Evolutionary conservation across 2,329 filamentous ascomycete genomes (phyloP), one percentile per base, ranked within the genome.

Genomic region (Lomentospora prolificans): DNA sequence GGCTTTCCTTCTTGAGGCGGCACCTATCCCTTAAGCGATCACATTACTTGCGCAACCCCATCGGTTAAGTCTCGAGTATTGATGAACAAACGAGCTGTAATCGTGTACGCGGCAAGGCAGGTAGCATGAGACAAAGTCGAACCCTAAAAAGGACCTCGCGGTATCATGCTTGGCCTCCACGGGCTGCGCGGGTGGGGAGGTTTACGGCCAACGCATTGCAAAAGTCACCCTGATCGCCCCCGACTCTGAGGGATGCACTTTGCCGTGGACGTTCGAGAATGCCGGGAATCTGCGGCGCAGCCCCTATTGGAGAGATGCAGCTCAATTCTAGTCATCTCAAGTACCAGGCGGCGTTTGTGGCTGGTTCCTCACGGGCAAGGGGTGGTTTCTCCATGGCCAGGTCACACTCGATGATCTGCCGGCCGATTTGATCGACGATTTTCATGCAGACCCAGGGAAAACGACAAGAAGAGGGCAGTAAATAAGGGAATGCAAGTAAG

Each of bases 361-460:
- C 30, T 12, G 30, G 12, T 33, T 12, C 7, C 30, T 33, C 30
- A 7, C 9, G n/a, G 10, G 41, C 19, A 46, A 24, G 44, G 44
- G 44, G 44, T 25, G 10, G 44, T 48, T 48, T 25, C 44, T 48
- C 3, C 17, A 25, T 12, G 17, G 24, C 31, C 19, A 36, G 50
- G 51, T 19, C 22, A 12, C 36, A 6, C 12, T n/a, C 14, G 33
- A 27, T 31, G 36, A 44, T 53, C 51, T 33, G n/a, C 24, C 10
- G 2, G 51, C 12, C 51, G 51, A 53, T 30, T 53, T 53, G 51
- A 53, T 53, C 51, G 51, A 31, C 51, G 7, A n/a, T 24, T 9
- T 53, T 30, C 24, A 53, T 28, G 51, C 33, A 10, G 7, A 48
- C n/a, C 19, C n/a, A 9, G 22, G 22, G 22, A 5, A 28, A 28